Conservation (phyloP, 768 basidiomycete species). For the Suillus lakei region DNA sequence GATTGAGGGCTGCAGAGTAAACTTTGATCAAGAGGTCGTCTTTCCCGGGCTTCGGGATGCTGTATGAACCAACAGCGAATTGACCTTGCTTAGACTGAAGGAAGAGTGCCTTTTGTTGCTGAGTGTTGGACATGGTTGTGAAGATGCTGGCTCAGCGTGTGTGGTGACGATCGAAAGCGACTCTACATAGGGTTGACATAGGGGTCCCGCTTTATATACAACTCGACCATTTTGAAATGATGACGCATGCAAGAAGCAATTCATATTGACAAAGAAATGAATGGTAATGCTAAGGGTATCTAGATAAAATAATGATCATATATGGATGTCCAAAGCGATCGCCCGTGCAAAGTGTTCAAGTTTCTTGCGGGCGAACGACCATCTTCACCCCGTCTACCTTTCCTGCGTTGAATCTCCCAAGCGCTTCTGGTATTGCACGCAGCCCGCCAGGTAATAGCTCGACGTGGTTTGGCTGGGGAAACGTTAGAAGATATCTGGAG, state of each 20-base stretch:
- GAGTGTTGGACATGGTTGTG: slow-evolving; percentile 19
- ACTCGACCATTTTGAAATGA: not conserved
- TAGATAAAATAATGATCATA: slow-evolving; percentile 9
- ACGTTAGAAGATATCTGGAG: not conserved
- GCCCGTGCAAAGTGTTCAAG: slow-evolving; percentile 25
- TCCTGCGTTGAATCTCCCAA: slow-evolving; percentile 45
- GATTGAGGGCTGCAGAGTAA: slow-evolving; percentile 48
- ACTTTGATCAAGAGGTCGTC: slow-evolving; percentile 49
- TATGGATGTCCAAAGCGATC: not conserved
- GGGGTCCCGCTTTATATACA: not conserved
- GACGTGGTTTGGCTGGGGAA: slow-evolving; percentile 45
- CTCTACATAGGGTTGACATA: not conserved
- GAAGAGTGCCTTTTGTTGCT: slow-evolving; percentile 35
- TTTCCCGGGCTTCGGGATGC: slow-evolving; percentile 38
- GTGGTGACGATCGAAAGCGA: not conserved
- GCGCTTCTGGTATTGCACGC: slow-evolving; percentile 44
- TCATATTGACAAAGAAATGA: slow-evolving; percentile 4
- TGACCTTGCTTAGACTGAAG: slow-evolving; percentile 31
- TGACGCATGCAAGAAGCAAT: slow-evolving; percentile 2
- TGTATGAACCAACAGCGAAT: slow-evolving; percentile 32
- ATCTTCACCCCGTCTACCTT: slow-evolving; percentile 51
- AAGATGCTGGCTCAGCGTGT: not conserved
- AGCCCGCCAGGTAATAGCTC: slow-evolving; percentile 48
- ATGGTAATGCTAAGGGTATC: not conserved
- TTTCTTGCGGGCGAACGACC: slow-evolving; percentile 49